Base-by-base conservation (phyloP, 192 early-diverging fungal genomes). In the Linnemannia schmuckeri region DNA sequence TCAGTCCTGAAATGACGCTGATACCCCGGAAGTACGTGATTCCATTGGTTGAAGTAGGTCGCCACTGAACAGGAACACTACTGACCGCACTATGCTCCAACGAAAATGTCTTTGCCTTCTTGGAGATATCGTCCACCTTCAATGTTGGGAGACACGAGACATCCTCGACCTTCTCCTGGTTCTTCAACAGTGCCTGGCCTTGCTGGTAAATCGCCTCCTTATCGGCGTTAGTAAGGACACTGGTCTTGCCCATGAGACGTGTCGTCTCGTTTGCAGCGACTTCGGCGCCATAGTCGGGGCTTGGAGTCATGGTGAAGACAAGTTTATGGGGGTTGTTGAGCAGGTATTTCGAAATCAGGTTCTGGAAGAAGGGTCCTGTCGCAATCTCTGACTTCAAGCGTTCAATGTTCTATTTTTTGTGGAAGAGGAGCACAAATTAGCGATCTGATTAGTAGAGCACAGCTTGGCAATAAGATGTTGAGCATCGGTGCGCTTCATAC, bases 11-110 rank as follows among this genome's bases (percentile, higher is more conserved):
- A 46, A 95, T 89, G 42, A 92, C 90, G 79, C 94, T 95, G 75
- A 94, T 95, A 0, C 93, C 89, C n/a, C 92, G 91, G 68, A 97
- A 90, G 87, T 99, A 99, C 44, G 97, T 97, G 72, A 99, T 94
- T 35, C 96, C 97, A 78, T 99, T 99, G 47, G 98, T 99, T 6
- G 93, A 80, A 0, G 97, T 94, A 8, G 92, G 90, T 71, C 96
- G 91, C 94, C 94, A 95, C 70, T 97, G 95, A 40, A 96, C 93
- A 37, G 93, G 91, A 17, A 91, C 81, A 13, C 88, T 88, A 52
- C 79, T 82, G n/a, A 92, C 70, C 18, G 83, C 88, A 54, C 78
- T 91, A 49, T 92, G 89, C 13, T 91, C 89, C 42, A 95, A 83
- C 27, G 91, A 80, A 52, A 91, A 92, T n/a, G 90, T 92, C 79